These are phyloP conservation scores for Penicillium manginii DNA, from an alignment of 495 filamentous ascomycete genomes.

Conservation along the genomic window DNA sequence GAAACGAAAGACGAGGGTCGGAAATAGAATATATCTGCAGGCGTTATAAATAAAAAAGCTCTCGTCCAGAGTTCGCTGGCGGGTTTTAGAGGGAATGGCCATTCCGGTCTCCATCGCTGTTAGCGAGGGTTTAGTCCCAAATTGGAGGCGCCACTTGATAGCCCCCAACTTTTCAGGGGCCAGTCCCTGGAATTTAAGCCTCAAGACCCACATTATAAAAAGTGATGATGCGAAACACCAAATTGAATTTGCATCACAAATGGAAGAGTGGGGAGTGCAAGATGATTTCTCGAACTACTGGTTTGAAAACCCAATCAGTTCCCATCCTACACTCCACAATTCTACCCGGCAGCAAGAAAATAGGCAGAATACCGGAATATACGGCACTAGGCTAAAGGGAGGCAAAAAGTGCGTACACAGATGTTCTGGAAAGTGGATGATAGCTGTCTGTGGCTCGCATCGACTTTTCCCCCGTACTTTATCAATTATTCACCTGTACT, in stretches of 20 bases:
- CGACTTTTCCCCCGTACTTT: too few species aligned
- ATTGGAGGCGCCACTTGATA: conserved; percentile 10
- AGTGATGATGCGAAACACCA: neutral
- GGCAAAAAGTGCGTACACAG: too few species aligned
- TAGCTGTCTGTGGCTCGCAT: too few species aligned
- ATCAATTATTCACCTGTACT: too few species aligned
- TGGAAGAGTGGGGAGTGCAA: too few species aligned
- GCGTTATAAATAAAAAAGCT: conserved; percentile 2
- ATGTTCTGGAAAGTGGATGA: too few species aligned
- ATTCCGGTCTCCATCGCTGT: conserved; percentile 1
- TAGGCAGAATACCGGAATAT: too few species aligned
- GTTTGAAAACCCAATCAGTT: too few species aligned
- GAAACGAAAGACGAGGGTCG: conserved; percentile 11
- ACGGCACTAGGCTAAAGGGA: too few species aligned
- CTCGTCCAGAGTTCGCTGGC: neutral
- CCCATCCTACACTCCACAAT: too few species aligned
- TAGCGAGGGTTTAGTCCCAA: conserved; percentile 3
- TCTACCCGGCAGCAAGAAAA: too few species aligned
- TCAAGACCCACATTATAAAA: conserved; percentile 11
- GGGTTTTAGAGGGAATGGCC: neutral
- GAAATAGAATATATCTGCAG: neutral
- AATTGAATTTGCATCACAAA: too few species aligned
- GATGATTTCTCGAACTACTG: neutral
- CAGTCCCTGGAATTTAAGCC: conserved; percentile 8
- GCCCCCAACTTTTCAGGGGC: conserved; percentile 13